Conservation (phyloP, 331 rosid species). For the Quercus tomentella region DNA sequence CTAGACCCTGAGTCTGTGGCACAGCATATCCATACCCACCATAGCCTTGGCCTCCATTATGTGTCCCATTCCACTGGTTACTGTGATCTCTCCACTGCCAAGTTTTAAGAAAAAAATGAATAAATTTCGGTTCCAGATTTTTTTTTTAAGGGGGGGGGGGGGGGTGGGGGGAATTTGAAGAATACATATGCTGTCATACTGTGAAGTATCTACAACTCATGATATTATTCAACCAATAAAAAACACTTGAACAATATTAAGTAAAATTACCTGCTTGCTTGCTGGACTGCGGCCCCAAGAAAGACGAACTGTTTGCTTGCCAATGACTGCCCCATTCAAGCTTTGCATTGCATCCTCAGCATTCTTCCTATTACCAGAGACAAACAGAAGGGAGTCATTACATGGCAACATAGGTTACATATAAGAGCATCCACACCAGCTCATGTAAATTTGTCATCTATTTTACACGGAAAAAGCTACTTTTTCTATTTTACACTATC, state of each 20-base stretch:
- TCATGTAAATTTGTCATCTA: no score
- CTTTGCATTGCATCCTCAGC: conserved; percentile 89
- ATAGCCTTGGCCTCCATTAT: conserved; percentile 60
- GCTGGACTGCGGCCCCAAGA: conserved; percentile 99
- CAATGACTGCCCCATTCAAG: conserved; percentile 84
- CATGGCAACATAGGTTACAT: neutral
- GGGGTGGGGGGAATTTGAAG: neutral
- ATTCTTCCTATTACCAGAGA: conserved; percentile 59
- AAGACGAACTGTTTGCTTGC: conserved; percentile 96
- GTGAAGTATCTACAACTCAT: neutral
- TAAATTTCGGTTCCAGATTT: neutral
- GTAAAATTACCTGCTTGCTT: conserved; percentile 73
- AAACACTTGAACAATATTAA: neutral
- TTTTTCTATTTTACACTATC: no score
- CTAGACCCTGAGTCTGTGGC: conserved; percentile 53
- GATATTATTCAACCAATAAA: conserved; percentile 5
- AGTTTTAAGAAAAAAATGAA: neutral
- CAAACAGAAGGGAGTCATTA: neutral
- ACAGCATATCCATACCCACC: conserved; percentile 57
- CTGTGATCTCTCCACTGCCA: conserved; percentile 87
- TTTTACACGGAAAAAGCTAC: no score
- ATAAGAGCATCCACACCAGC: no score
- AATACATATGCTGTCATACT: neutral
- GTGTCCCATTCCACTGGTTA: conserved; percentile 69
- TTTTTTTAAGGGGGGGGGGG: neutral